These are phyloP conservation scores for Rubia tinctorum DNA, from an alignment of 305 asterid genomes.

Conservation along the genomic window DNA sequence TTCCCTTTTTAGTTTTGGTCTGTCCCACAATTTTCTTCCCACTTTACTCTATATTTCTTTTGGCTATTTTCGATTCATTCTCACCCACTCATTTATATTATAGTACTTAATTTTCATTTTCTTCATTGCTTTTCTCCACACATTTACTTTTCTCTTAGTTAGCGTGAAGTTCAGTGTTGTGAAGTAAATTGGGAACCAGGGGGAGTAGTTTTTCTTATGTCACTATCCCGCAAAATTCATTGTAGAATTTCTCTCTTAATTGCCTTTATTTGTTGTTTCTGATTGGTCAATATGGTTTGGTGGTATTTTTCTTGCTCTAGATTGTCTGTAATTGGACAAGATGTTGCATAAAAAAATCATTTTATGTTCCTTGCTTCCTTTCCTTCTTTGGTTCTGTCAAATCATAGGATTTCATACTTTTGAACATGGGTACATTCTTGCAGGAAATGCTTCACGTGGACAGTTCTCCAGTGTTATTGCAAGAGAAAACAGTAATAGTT, in stretches of 20 bases:
- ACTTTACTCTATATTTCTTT: neutral
- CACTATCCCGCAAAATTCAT: neutral
- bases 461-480: conserved; percentile 33
- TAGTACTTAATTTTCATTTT: too few species aligned
- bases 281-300: neutral
- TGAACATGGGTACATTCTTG: conserved; percentile 31
- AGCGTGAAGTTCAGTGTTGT: neutral
- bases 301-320: neutral
- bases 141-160: neutral
- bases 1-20: neutral
- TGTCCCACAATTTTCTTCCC: neutral
- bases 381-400: conserved; percentile 2
- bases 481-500: conserved; percentile 31
- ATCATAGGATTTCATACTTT: conserved; percentile 35
- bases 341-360: neutral
- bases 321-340: neutral
- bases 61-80: neutral
- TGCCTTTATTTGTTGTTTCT: neutral
- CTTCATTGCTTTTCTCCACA: neutral
- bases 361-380: neutral
- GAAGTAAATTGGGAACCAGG: neutral
- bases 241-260: neutral
- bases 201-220: neutral
- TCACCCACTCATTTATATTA: neutral
- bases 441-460: conserved; percentile 39